Evolutionary conservation across 345 rosid species (phyloP), one percentile per base, ranked within the genome.

Genomic region (Populus ilicifolia): DNA sequence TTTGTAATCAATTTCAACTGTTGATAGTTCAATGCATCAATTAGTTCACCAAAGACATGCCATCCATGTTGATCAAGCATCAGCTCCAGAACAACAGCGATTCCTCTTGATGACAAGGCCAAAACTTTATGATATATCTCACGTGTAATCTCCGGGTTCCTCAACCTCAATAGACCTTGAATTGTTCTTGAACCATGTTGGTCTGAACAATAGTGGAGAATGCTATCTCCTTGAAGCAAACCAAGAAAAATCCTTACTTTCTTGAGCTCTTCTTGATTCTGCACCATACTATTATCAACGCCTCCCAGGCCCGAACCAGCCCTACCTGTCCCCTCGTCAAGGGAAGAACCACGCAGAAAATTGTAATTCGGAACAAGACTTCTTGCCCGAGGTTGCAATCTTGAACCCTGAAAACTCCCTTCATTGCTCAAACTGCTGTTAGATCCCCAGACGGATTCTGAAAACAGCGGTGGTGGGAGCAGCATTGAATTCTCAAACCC

Each of bases 31-130:
- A 84, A 78, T 1, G 43, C 29, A 27, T 84, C 82, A 64, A 84
- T 25, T 1, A 84, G n/a, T 72, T 69, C 74, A 4, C 65, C 59
- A 10, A 79, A 76, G 36, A 81, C 80, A 33, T 56, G 67, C 17
- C 74, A 72, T 7, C 82, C 82, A 11, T 69, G 25, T 73, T 46
- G 61, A 46, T 81, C n/a, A 17, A 10, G 14, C 80, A 84, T 72
- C 41, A 84, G 29, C 23, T 39, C n/a, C 17, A 52, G 38, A 33
- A 79, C 50, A 29, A 64, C 0, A 14, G 82, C 75, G 16, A 11
- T 20, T 64, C 75, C 75, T 8, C 10, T 7, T 29, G 18, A 13
- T 18, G 41, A 70, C 20, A 56, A 1, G 21, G 12, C 10, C 4
- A 46, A 14, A 30, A 74, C 29, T 36, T 27, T 56, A 14, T 48